phyloP scores from a whole-genome alignment of 768 basidiomycete genomes.

The Tylopilus rubrobrunneus region DNA sequence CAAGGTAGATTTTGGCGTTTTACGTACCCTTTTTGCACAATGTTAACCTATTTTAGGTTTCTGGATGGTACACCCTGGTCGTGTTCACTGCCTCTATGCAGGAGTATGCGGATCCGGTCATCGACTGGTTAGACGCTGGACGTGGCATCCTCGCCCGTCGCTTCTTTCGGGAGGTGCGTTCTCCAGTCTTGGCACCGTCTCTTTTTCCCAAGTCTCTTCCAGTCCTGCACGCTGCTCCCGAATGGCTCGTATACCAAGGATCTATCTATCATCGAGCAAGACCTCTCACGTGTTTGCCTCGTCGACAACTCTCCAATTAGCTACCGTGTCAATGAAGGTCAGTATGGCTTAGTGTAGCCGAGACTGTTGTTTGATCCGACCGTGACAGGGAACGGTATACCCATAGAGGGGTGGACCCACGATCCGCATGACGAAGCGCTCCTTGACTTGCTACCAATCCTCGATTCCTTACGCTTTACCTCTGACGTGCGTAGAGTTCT shows the following conservation, averaged over 20 bases:
- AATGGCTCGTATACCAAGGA: slow-evolving; percentile 97
- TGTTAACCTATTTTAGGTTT: slow-evolving; percentile 59
- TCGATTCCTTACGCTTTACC: slow-evolving; percentile 95
- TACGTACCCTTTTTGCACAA: neutral
- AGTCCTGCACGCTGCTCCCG: slow-evolving; percentile 90
- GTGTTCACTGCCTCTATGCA: slow-evolving; percentile 99
- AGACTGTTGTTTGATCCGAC: neutral
- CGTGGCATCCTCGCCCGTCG: slow-evolving; percentile 85
- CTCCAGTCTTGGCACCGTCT: neutral
- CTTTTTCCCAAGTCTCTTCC: slow-evolving; percentile 3
- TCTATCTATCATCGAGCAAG: slow-evolving; percentile 78
- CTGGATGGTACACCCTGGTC: slow-evolving; percentile 97
- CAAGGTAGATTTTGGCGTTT: slow-evolving; percentile 51
- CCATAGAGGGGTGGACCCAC: slow-evolving; percentile 98
- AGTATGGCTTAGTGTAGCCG: slow-evolving; percentile 20
- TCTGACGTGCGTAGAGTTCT: slow-evolving; percentile 91
- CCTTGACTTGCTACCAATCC: slow-evolving; percentile 89
- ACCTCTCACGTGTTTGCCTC: slow-evolving; percentile 90
- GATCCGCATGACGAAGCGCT: slow-evolving; percentile 96
- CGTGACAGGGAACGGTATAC: slow-evolving; percentile 87
- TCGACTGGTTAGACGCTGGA: slow-evolving; percentile 97
- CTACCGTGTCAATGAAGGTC: slow-evolving; percentile 91
- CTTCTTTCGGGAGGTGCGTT: slow-evolving; percentile 85
- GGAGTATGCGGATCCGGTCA: slow-evolving; percentile 99
- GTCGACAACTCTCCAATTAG: slow-evolving; percentile 95